These are phyloP conservation scores for Camelina neglecta DNA, from an alignment of 345 rosid genomes.

Conservation along the genomic window DNA sequence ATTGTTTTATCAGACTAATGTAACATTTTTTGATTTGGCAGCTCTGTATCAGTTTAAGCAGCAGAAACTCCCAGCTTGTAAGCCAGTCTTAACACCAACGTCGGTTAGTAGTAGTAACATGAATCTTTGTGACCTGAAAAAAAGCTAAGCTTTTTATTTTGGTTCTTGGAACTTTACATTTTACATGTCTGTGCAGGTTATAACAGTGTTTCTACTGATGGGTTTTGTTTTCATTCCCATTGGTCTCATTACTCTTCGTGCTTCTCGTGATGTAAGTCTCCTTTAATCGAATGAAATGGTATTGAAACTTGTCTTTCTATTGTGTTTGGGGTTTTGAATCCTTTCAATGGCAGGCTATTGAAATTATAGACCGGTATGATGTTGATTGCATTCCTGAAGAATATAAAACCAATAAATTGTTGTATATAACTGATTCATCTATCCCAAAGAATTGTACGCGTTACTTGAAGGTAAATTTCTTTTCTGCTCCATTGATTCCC, in stretches of 20 bases:
- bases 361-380: slow-evolving; percentile 73
- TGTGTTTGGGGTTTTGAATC: neutral
- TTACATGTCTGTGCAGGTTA: slow-evolving; percentile 52
- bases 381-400: slow-evolving; percentile 68
- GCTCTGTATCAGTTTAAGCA: slow-evolving; percentile 69
- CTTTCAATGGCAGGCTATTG: slow-evolving; percentile 63
- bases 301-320: neutral
- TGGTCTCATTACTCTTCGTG: slow-evolving; percentile 65
- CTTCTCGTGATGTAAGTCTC: slow-evolving; percentile 65
- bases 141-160: neutral
- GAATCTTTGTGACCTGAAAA: neutral
- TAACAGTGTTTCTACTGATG: slow-evolving; percentile 54
- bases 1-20: slow-evolving; percentile 14
- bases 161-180: neutral
- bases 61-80: slow-evolving; percentile 86
- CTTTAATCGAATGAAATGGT: neutral
- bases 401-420: slow-evolving; percentile 55
- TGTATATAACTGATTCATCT: slow-evolving; percentile 63
- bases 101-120: slow-evolving; percentile 54
- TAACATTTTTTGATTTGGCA: slow-evolving; percentile 37
- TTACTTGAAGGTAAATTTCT: slow-evolving; percentile 56
- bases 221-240: slow-evolving; percentile 67
- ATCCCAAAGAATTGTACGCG: slow-evolving; percentile 69
- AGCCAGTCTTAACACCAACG: slow-evolving; percentile 77
- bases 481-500: slow-evolving; percentile 25